Percentiles rank a stretch among this genome's conserved stretches.
phyloP scores from a whole-genome alignment of 768 basidiomycete genomes.

The Mycena epipterygia region DNA sequence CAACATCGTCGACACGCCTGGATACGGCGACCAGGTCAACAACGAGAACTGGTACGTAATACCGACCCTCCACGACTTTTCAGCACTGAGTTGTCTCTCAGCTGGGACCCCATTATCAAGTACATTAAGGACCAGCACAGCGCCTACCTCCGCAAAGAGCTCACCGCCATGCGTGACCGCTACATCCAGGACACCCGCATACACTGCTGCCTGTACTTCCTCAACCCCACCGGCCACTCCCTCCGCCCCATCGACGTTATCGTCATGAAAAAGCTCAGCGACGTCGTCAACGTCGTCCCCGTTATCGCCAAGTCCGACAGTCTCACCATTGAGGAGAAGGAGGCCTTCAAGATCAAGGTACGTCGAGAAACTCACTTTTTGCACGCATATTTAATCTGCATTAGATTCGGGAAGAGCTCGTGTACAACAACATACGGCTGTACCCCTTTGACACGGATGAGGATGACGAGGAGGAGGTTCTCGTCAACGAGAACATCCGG shows the following conservation, averaged over 20 bases:
- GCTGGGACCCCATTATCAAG: conserved; percentile 99
- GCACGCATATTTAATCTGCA: conserved; percentile 1
- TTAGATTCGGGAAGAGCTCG: conserved; percentile 93
- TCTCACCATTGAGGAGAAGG: conserved; percentile 93
- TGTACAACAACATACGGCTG: conserved; percentile 91
- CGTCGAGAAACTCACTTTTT: conserved; percentile 30
- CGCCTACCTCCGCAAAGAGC: conserved; percentile 97
- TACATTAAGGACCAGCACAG: conserved; percentile 99
- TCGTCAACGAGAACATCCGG: conserved; percentile 90
- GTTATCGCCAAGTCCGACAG: conserved; percentile 98
- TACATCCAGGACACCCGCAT: conserved; percentile 99
- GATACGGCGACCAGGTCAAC: conserved; percentile 98
- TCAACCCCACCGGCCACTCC: conserved; percentile 98
- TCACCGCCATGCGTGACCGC: conserved; percentile 98
- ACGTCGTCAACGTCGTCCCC: conserved; percentile 99
- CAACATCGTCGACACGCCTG: conserved; percentile 99
- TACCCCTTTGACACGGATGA: conserved; percentile 99
- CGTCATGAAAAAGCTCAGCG: conserved; percentile 98
- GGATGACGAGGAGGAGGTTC: conserved; percentile 91
- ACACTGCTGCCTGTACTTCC: conserved; percentile 98
- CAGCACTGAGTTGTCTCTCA: conserved; percentile 45
- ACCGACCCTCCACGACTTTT: conserved; percentile 19
- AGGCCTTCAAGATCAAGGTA: conserved; percentile 93
- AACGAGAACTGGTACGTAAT: conserved; percentile 93
- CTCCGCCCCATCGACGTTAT: conserved; percentile 97